phyloP scores from a whole-genome alignment of 1,284 basidiomycete genomes.

The Moniliophthora roreri region DNA sequence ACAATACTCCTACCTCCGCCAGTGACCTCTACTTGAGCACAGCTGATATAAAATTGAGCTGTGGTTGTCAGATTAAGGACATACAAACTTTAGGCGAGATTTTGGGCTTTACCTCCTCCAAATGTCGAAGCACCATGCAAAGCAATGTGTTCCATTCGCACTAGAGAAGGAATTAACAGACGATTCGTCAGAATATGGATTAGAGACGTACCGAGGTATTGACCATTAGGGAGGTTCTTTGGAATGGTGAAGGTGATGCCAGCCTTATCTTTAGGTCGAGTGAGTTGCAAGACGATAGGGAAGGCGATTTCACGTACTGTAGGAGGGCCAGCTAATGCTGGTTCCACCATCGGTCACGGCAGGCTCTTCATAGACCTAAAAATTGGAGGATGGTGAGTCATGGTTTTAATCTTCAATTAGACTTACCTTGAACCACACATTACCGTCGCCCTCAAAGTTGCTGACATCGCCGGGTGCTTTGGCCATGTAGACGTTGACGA shows the following conservation, averaged over 20 bases:
- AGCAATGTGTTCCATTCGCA: slow-evolving; percentile 50
- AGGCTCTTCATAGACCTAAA: slow-evolving; percentile 38
- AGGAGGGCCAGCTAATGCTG: slow-evolving; percentile 39
- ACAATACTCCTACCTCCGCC: slow-evolving; percentile 24
- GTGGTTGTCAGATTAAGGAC: not conserved
- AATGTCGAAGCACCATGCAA: slow-evolving; percentile 35
- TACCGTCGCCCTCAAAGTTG: slow-evolving; percentile 35
- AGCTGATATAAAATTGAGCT: slow-evolving; percentile 35
- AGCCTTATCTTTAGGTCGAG: no score
- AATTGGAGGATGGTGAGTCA: not conserved
- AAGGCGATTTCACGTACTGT: slow-evolving; percentile 19
- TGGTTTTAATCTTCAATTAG: not conserved
- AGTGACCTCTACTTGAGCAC: slow-evolving; percentile 32
- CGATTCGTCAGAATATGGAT: not conserved
- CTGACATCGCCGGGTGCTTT: slow-evolving; percentile 32
- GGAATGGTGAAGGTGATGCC: slow-evolving; percentile 45
- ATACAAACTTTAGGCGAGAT: not conserved
- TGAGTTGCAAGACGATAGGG: no score
- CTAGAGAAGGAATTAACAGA: slow-evolving; percentile 23
- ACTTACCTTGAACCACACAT: slow-evolving; percentile 39
- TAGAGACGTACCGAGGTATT: slow-evolving; percentile 32
- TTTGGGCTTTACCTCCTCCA: slow-evolving; percentile 30
- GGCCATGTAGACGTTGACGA: slow-evolving; percentile 41
- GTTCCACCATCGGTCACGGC: slow-evolving; percentile 39
- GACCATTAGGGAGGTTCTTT: slow-evolving; percentile 39